Evolutionary conservation across 2,329 filamentous ascomycete species (phyloP).

Genomic region (Aspergillus unguis): DNA sequence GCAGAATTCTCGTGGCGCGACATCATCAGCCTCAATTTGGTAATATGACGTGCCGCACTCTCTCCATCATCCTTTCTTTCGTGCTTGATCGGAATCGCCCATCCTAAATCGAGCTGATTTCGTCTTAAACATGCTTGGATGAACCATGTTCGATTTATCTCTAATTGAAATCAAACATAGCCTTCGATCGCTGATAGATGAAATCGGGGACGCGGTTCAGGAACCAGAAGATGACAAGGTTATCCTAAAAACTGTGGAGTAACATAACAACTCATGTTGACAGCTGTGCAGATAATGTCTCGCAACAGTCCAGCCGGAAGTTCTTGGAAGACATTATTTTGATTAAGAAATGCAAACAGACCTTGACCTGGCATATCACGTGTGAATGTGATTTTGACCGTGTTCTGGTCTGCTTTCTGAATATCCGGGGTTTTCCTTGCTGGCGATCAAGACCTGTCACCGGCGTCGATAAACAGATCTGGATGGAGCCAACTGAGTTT

Average conservation of each 20-base stretch:
- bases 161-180: no score
- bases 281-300: not conserved
- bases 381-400: not conserved
- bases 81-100: no score
- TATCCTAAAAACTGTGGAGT: constrained; percentile 4
- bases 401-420: not conserved
- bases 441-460: not conserved
- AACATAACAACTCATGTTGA: not conserved
- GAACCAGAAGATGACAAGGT: not conserved
- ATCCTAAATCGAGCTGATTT: no score
- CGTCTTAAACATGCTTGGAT: no score
- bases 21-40: constrained; percentile 20
- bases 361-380: not conserved
- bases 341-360: not conserved
- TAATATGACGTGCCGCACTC: constrained; percentile 13
- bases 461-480: not conserved
- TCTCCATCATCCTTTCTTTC: not conserved
- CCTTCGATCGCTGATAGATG: not conserved
- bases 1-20: constrained; percentile 30
- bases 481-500: constrained; percentile 6
- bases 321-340: not conserved
- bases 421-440: not conserved
- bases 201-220: not conserved
- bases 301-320: no score
- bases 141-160: no score